These are phyloP conservation scores for Paecilomyces sp. DNA, from an alignment of 2,329 filamentous ascomycete genomes.

Conservation along the genomic window DNA sequence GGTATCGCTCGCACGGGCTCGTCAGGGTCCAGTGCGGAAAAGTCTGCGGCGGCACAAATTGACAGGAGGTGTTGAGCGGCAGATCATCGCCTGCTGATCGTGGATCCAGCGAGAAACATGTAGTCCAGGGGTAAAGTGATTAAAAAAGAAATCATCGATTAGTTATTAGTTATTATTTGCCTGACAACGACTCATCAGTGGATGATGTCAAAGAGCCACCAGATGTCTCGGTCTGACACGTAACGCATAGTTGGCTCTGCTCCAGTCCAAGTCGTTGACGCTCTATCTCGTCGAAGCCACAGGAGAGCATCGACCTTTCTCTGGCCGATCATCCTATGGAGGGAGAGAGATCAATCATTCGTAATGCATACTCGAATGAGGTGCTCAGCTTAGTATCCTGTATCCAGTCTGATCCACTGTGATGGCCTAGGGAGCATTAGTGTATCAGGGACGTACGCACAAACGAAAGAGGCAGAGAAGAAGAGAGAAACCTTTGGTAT, in stretches of 20 bases:
- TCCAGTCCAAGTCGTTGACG: not conserved
- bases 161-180: no score
- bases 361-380: not conserved
- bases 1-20: not conserved
- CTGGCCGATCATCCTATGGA: not conserved
- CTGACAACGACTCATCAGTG: not conserved
- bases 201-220: not conserved
- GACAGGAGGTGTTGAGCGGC: not conserved
- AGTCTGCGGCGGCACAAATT: not conserved
- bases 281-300: not conserved
- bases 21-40: not conserved
- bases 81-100: not conserved
- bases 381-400: not conserved
- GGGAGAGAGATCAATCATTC: not conserved
- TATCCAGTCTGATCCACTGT: not conserved
- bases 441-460: not conserved
- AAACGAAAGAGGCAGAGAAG: no score
- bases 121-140: not conserved
- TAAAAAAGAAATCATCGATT: not conserved
- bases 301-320: not conserved
- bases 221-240: slow-evolving; percentile 1
- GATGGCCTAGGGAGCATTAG: not conserved
- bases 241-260: not conserved
- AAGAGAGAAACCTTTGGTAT: not conserved
- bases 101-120: not conserved